Evolutionary conservation across 345 rosid species (phyloP), one percentile per base, ranked within the genome.

Genomic region (Pelargonium nanum): DNA sequence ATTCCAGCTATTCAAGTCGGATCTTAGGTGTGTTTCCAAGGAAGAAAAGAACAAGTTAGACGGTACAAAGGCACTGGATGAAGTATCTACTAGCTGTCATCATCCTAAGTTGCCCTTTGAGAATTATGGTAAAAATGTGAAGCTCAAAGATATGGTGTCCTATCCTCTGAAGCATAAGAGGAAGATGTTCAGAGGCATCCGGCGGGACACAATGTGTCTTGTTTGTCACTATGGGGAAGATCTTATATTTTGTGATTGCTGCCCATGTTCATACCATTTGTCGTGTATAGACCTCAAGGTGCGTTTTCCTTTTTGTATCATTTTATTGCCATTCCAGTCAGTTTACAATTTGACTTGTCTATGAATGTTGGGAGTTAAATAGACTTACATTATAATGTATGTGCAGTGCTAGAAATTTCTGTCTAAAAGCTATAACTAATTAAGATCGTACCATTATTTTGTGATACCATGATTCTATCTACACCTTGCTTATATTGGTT

Each of bases 251-350:
- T 77, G 77, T 59, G 51, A 17, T 15, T 21, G 30, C 48, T 77
- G 81, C 64, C 63, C 60, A 22, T 77, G 75, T 58, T 58, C 81
- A 23, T 77, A 67, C 64, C 81, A 77, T 73, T 56, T 70, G 64
- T 45, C 60, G 57, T 77, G 81, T 58, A 56, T 73, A 22, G 59
- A 59, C 68, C 68, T 62, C 8, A 55, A 77, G 81, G 81, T 76
- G 48, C 26, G 51, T 58, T 61, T 62, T 44, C 65, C 26, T 6
- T 51, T 53, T 57, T 62, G 60, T n/a, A 57, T 53, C 17, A 22
- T 25, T 24, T 40, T 22, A 50, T 32, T 19, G 0, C n/a, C 26
- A 0, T 52, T 25, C 34, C 20, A 34, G 15, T 54, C 16, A 22
- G 24, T n/a, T 26, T 55, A 6, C 21, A 25, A 25, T 16, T 22